Evolutionary conservation across 2,329 filamentous ascomycete species (phyloP), one percentile per base, ranked within the genome.

Genomic region (Proliferodiscus dingleyae): DNA sequence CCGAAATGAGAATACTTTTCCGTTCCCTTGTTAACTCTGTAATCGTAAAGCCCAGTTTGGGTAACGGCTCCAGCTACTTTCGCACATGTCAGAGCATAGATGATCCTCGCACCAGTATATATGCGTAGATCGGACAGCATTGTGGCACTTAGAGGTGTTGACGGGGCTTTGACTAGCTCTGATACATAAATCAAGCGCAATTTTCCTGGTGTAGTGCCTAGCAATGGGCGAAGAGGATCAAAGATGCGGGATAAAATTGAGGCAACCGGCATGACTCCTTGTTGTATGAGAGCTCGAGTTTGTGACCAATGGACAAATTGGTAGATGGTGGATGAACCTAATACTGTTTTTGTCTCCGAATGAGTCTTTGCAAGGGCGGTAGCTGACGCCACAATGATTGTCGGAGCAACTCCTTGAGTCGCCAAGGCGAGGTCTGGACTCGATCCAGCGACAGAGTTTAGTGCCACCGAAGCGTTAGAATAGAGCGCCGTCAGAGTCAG

Each of bases 11-110:
- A 71, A 44, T 65, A 69, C 49, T 62, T 63, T 9, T 66, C 67
- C 2, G 47, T 45, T 56, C 52, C 53, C 62, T 32, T 66, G 29
- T 66, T 69, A 51, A 75, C 73, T 54, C 91, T 74, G 65, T 97
- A 97, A 64, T 97, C 91, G 61, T 87, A 94, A 30, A 90, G 75
- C 50, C 87, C 83, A 6, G 87, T 95, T 68, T 97, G 91, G 1
- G 85, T 73, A n/a, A 95, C 79, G 1, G 90, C 85, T 29, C 93
- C 93, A 2, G 90, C 91, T n/a, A 97, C 87, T 50, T 80, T 79
- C 19, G 88, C 73, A 1, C 86, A 82, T 15, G 89, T 86, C 44
- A 98, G 73, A 3, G 89, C 90, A 65, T 97, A 95, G 41, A 94
- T 74, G 46, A 96, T 74, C 41, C 89, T 80, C 2, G 89, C 84